These are phyloP conservation scores for Apiotrichum gracile DNA, from an alignment of 1,284 basidiomycete species.

Conservation along the genomic window DNA sequence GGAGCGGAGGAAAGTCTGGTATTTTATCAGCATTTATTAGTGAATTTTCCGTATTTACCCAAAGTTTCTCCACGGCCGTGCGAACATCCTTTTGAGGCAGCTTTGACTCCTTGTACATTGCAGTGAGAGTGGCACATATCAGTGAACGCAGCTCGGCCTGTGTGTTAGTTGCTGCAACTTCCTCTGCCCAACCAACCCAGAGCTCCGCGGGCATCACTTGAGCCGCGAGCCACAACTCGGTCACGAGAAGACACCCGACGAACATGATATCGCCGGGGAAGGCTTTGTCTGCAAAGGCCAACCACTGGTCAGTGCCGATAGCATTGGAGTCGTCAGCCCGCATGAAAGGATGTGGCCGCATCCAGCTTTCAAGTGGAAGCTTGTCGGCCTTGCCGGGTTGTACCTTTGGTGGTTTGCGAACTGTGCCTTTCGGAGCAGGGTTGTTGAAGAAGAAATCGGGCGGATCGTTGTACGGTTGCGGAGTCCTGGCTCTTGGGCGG, in stretches of 20 bases:
- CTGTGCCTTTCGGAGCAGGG: neutral
- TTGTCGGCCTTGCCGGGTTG: neutral
- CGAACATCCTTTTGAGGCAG: neutral
- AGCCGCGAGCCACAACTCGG: constrained; percentile 3
- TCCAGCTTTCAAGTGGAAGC: neutral
- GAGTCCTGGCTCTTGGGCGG: neutral
- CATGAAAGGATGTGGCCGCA: constrained; percentile 3
- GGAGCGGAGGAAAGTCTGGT: neutral
- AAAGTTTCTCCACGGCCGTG: neutral
- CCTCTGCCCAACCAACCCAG: neutral
- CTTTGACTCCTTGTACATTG: neutral
- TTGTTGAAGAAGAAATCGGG: neutral
- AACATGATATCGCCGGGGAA: constrained; percentile 4
- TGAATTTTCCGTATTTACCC: neutral
- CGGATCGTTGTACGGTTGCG: neutral
- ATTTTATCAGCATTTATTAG: neutral
- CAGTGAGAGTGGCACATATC: neutral
- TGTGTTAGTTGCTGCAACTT: neutral
- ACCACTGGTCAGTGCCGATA: neutral
- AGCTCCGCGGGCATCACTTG: neutral
- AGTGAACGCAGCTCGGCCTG: neutral
- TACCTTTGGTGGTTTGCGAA: neutral
- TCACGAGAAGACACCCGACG: constrained; percentile 3
- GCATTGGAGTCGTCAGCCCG: neutral
- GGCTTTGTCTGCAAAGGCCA: neutral